Conservation (phyloP, 176 grass and related monocot genomes). For the Hsuehochloa calcarea region DNA sequence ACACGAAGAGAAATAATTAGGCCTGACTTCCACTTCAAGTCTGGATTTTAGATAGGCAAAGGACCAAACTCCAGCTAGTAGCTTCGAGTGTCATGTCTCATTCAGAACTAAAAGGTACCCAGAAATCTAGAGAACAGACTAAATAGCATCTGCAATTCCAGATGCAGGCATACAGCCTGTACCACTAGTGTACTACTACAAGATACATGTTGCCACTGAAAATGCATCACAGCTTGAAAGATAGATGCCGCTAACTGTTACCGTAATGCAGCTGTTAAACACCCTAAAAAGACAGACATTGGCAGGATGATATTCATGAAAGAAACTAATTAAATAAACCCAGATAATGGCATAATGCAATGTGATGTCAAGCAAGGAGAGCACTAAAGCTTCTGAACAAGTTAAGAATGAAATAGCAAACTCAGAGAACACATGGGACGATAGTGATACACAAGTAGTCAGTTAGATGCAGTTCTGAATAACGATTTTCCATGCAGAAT, state of each 20-base stretch:
- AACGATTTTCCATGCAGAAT: neutral
- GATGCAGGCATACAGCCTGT: neutral
- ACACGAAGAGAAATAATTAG: conserved; percentile 1
- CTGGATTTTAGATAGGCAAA: conserved; percentile 11
- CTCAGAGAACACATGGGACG: neutral
- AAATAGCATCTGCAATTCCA: conserved; percentile 1
- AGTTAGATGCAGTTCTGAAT: neutral
- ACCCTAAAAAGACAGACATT: neutral
- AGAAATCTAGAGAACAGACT: neutral
- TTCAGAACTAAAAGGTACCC: neutral
- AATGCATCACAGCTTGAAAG: conserved; percentile 6
- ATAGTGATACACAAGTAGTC: neutral
- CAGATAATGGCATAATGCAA: neutral
- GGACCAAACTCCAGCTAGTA: neutral
- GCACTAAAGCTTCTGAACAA: neutral
- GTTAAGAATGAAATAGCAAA: neutral
- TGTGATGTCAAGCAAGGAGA: neutral
- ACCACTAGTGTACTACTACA: neutral
- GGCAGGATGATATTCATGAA: conserved; percentile 1
- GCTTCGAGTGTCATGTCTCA: neutral
- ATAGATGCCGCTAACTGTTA: neutral
- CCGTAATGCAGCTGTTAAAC: neutral
- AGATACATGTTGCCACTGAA: neutral
- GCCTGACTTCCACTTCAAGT: conserved; percentile 8
- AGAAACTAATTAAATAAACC: neutral